phyloP scores from a whole-genome alignment of 1,284 basidiomycete genomes.

The Melampsora larici-populina region DNA sequence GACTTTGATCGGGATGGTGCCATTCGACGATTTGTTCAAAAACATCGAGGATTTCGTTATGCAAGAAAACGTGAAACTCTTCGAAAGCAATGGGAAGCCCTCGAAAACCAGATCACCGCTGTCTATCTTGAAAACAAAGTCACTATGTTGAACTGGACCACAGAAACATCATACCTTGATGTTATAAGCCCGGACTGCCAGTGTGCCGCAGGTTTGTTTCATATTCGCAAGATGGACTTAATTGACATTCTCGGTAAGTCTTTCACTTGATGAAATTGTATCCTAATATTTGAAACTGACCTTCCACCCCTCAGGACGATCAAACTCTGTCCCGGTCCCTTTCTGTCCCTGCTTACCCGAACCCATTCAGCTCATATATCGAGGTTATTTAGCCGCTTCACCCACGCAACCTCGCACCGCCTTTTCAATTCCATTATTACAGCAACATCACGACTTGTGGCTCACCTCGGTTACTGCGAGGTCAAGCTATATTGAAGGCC shows the following conservation, averaged over 20 bases:
- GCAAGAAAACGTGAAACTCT: neutral
- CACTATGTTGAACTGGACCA: neutral
- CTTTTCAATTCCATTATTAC: neutral
- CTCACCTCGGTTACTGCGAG: neutral
- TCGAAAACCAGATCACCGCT: neutral
- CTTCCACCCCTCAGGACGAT: neutral
- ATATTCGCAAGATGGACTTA: neutral
- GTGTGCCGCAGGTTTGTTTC: neutral
- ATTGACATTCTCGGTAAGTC: neutral
- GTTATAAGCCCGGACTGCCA: neutral
- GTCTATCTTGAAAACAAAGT: neutral
- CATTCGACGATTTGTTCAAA: neutral
- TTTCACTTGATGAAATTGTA: neutral
- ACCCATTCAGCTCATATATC: neutral
- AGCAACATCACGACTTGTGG: neutral
- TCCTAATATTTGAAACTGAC: neutral
- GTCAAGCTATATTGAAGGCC: neutral
- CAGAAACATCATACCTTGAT: neutral
- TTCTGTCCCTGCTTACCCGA: neutral
- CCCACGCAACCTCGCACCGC: too few species aligned
- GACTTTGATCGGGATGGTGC: too few species aligned
- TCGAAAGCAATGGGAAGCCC: neutral
- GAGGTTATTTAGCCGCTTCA: neutral
- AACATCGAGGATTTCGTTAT: neutral
- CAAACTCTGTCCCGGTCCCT: neutral